Evolutionary conservation across 257 asterid species (phyloP).

Genomic region (Scutellaria galericulata): DNA sequence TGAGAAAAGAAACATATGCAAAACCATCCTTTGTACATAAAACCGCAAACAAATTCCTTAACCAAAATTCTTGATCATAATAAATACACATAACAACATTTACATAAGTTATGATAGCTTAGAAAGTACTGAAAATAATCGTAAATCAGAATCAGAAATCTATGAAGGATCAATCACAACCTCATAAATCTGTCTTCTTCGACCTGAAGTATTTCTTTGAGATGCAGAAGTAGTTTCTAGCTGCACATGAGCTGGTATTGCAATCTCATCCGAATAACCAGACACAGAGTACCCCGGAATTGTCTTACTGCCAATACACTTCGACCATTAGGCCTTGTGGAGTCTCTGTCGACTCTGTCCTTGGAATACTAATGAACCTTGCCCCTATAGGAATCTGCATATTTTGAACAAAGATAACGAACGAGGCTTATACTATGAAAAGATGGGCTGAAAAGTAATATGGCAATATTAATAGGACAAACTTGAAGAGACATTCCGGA

Average conservation of each 20-base stretch:
- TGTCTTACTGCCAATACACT: constrained; percentile 90
- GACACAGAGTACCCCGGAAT: constrained; percentile 86
- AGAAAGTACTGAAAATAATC: constrained; percentile 12
- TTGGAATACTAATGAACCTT: constrained; percentile 72
- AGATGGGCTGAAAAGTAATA: neutral
- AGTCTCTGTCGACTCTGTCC: constrained; percentile 64
- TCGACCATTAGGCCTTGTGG: constrained; percentile 76
- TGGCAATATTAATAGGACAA: neutral
- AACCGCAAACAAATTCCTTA: neutral
- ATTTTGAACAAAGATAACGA: neutral
- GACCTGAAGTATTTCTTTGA: constrained; percentile 37
- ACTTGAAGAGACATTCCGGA: constrained; percentile 72
- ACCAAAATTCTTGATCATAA: neutral
- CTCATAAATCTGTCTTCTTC: constrained; percentile 49
- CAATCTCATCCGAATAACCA: constrained; percentile 60
- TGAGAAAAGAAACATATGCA: neutral
- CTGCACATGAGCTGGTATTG: constrained; percentile 68
- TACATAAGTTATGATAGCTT: neutral
- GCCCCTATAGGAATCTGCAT: constrained; percentile 84
- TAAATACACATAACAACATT: neutral
- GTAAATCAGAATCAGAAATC: constrained; percentile 44
- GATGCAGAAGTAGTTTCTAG: constrained; percentile 45
- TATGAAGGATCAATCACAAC: constrained; percentile 79
- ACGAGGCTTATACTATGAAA: neutral
- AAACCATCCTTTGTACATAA: neutral